A percentile compares a stretch with the other conserved stretches of the same genome.
Evolutionary conservation across 805 yeast genomes (phyloP).

Genomic region (Allodekkera sacchari): DNA sequence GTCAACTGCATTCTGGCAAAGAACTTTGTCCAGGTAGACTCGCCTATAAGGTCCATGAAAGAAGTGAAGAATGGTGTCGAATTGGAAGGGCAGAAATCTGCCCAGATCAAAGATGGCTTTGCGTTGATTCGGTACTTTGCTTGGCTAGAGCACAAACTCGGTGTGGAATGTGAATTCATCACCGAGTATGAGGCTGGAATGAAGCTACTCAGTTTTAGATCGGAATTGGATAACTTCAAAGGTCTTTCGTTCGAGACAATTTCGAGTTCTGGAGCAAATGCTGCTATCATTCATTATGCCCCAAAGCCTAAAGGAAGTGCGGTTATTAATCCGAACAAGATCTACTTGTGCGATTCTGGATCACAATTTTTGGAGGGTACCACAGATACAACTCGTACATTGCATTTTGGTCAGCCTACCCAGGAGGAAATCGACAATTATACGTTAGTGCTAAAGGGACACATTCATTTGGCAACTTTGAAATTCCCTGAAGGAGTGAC

Average conservation of each 20-base stretch:
- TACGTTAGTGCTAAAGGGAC: conserved; percentile 52
- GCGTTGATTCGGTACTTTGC: conserved; percentile 46
- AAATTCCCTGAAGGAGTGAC: conserved; percentile 49
- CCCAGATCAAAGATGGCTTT: conserved; percentile 52
- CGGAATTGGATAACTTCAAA: conserved; percentile 40
- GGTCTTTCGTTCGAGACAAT: conserved; percentile 72
- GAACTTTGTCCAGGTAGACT: conserved; percentile 33
- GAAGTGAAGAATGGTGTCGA: conserved; percentile 43
- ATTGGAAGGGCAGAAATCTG: conserved; percentile 39
- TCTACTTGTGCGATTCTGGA: conserved; percentile 53
- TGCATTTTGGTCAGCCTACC: conserved; percentile 43
- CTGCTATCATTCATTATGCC: conserved; percentile 69
- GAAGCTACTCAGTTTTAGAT: conserved; percentile 48
- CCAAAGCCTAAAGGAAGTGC: conserved; percentile 40
- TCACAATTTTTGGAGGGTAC: conserved; percentile 57
- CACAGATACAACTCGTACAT: conserved; percentile 55
- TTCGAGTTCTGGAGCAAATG: conserved; percentile 68
- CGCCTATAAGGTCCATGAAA: conserved; percentile 52
- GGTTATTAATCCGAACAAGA: conserved; percentile 42
- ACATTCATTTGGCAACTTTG: conserved; percentile 39
- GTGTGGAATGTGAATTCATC: conserved; percentile 34
- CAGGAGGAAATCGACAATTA: conserved; percentile 39
- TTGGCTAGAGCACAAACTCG: conserved; percentile 48
- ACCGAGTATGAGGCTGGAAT: conserved; percentile 62
- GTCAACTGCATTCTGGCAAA: conserved; percentile 37